Conservation (phyloP, 768 basidiomycete genomes). For the Mycena galericulata region DNA sequence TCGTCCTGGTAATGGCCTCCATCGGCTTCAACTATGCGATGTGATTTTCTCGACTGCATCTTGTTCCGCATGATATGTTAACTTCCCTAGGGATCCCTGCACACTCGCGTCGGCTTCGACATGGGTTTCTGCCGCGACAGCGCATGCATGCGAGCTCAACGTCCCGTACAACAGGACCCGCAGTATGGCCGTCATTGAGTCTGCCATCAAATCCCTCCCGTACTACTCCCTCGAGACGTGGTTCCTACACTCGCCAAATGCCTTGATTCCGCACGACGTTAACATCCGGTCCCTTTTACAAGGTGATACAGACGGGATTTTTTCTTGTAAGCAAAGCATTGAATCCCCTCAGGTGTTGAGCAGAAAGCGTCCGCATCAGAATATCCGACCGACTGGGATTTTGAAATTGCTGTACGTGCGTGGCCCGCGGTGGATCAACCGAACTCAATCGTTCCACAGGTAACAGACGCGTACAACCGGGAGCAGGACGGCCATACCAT, state of each 20-base stretch:
- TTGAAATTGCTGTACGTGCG: conserved; percentile 31
- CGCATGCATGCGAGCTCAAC: conserved; percentile 34
- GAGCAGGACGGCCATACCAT: conserved; percentile 34
- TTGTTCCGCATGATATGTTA: background rate
- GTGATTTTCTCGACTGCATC: background rate
- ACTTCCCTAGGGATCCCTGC: conserved; percentile 24
- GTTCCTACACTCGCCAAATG: conserved; percentile 32
- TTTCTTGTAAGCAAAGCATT: too few relatives aligned
- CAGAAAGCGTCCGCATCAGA: conserved; percentile 1
- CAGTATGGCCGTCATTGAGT: conserved; percentile 25
- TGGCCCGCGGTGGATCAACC: background rate
- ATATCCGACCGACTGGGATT: conserved; percentile 31
- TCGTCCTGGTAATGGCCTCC: background rate
- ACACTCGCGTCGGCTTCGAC: conserved; percentile 23
- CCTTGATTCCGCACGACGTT: conserved; percentile 39
- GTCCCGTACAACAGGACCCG: conserved; percentile 28
- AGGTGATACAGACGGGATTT: too few relatives aligned
- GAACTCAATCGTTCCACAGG: conserved; percentile 1
- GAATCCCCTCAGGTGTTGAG: conserved; percentile 4
- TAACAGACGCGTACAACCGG: conserved; percentile 33
- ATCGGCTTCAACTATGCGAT: background rate
- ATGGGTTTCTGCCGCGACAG: conserved; percentile 31
- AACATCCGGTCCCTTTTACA: conserved; percentile 33
- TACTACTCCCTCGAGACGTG: conserved; percentile 34
- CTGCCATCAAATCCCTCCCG: conserved; percentile 30